phyloP scores from a whole-genome alignment of 2,329 filamentous ascomycete genomes.

The Phialemonium atrogriseum region DNA sequence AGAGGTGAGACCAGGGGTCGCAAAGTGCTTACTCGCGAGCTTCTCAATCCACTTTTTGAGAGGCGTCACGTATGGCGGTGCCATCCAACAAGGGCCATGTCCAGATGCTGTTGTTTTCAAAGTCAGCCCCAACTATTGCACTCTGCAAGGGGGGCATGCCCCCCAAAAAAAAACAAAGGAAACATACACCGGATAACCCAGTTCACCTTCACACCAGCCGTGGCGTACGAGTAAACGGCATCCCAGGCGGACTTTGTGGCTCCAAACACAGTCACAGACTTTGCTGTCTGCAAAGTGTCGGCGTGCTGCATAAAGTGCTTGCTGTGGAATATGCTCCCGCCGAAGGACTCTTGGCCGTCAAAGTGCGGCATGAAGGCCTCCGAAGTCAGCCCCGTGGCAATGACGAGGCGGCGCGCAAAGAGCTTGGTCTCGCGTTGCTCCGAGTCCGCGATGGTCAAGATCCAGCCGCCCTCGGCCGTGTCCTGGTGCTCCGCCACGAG shows the following conservation, averaged over 20 bases:
- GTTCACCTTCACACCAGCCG: conserved; percentile 45
- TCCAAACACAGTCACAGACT: conserved; percentile 47
- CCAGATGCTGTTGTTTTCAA: conserved; percentile 29
- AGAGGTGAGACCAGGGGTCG: conserved; percentile 3
- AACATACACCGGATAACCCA: conserved; percentile 47
- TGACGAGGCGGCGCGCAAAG: conserved; percentile 36
- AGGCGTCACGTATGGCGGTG: conserved; percentile 55
- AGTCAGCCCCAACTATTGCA: conserved; percentile 6
- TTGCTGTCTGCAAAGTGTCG: conserved; percentile 30
- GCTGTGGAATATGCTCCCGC: conserved; percentile 38
- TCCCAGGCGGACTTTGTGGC: conserved; percentile 59
- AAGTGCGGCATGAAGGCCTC: conserved; percentile 38
- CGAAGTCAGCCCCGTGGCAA: conserved; percentile 49
- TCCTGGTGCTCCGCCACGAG: conserved; percentile 32
- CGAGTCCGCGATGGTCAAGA: conserved; percentile 20
- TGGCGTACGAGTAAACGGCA: conserved; percentile 52
- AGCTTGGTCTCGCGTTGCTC: conserved; percentile 16
- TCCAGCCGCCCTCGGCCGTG: conserved; percentile 29
- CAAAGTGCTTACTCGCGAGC: conserved; percentile 49
- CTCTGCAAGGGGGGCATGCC: conserved; percentile 10
- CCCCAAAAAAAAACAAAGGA: not conserved
- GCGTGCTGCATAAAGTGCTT: conserved; percentile 34
- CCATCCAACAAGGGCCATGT: conserved; percentile 51
- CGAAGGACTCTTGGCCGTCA: conserved; percentile 36
- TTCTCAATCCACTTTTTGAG: conserved; percentile 62